Evolutionary conservation across 306 rosid genomes (phyloP), one percentile per base, ranked within the genome.

Genomic region (Castanea mollissima): DNA sequence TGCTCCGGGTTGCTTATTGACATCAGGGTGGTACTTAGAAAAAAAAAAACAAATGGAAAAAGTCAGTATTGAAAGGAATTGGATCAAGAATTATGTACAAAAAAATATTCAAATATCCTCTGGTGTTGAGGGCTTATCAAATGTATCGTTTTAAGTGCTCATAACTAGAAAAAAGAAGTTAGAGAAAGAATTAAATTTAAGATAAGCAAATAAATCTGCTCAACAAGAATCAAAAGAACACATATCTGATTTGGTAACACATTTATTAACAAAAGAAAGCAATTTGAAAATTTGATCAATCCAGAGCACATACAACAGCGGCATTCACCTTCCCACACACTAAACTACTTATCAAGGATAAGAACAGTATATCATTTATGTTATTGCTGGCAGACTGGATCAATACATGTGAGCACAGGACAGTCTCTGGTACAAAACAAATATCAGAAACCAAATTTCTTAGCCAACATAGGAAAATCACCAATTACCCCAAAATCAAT

Each of bases 1-100:
- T 52, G 98, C 99, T 19, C 94, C 98, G 11, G 99, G 96, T 78
- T 95, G 94, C 89, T 95, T 95, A 85, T 95, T 95, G 74, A 92
- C 98, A 81, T 95, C 99, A 78, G 99, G 99, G 80, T 95, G 99
- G 85, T 86, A 95, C 99, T 95, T 84, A 32, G 86, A 83, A 41
- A 55, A 71, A 15, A 68, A 18, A 58, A 41, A 41, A 41, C 11
- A 0, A 41, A 41, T 41, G 11, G 46, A 27, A 71, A 35, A 84
- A 69, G 81, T 87, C 73, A 89, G 78, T 19, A 71, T 74, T 56
- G 21, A 65, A 49, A 77, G 29, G 52, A 78, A 80, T 41, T 41
- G 12, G 46, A 41, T 8, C 46, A 41, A 49, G 1, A 49, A 49
- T 10, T 12, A 10, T 49, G 54, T 13, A 49, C 54, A 49, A 13